Percentiles rank a stretch among this genome's conserved stretches.
phyloP scores from a whole-genome alignment of 2,329 filamentous ascomycete genomes.

The Botrytis paeoniae region DNA sequence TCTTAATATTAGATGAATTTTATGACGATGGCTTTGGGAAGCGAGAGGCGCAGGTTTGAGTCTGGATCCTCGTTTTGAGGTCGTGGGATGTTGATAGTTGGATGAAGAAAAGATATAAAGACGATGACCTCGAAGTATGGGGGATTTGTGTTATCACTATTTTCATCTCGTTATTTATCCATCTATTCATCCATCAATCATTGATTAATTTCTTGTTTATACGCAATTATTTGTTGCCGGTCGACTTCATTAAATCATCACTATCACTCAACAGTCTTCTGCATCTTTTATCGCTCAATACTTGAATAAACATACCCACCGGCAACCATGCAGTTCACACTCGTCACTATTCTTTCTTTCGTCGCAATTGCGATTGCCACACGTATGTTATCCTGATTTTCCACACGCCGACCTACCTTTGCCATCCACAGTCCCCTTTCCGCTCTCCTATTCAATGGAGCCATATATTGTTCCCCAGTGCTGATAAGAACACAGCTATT shows the following conservation, averaged over 20 bases:
- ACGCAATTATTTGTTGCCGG: conserved; percentile 32
- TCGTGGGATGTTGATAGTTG: background rate
- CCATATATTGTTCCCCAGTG: background rate
- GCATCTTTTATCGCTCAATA: conserved; percentile 17
- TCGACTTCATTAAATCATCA: conserved; percentile 27
- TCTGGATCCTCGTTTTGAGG: background rate
- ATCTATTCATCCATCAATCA: conserved; percentile 11
- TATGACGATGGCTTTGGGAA: background rate
- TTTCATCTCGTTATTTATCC: conserved; percentile 15
- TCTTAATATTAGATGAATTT: background rate
- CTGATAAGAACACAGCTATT: background rate
- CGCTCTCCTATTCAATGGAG: background rate
- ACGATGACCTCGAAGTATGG: background rate
- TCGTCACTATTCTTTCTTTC: conserved; percentile 33
- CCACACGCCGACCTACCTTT: background rate
- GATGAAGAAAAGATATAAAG: background rate
- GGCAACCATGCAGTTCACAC: conserved; percentile 35
- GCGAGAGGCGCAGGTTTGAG: background rate
- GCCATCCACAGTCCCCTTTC: background rate
- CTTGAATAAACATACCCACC: conserved; percentile 18
- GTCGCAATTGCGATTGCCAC: conserved; percentile 33
- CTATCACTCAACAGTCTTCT: background rate
- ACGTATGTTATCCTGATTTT: conserved; percentile 26
- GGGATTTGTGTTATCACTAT: background rate
- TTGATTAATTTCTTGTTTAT: conserved; percentile 12